Percentiles rank a stretch among this genome's conserved stretches.
Evolutionary conservation across 305 asterid species (phyloP).

Genomic region (Rubia balearica): DNA sequence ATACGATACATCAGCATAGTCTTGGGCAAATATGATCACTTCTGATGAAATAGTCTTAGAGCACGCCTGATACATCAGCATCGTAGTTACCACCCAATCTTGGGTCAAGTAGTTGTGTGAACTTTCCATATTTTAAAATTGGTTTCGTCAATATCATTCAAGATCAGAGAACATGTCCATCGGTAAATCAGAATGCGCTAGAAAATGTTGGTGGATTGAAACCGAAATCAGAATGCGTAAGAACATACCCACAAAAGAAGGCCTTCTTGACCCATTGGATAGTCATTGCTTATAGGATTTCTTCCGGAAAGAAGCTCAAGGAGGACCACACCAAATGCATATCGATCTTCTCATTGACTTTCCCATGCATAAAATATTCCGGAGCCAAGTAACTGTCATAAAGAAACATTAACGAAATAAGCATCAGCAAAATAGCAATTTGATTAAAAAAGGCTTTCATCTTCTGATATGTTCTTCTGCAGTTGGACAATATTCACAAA

Average conservation of each 20-base stretch:
- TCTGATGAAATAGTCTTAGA: conserved; percentile 71
- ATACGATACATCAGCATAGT: conserved; percentile 77
- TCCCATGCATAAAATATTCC: conserved; percentile 94
- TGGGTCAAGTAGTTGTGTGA: conserved; percentile 53
- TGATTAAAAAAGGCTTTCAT: neutral
- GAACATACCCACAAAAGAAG: conserved; percentile 92
- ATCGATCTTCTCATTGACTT: conserved; percentile 84
- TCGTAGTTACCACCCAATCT: conserved; percentile 50
- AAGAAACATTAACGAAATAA: conserved; percentile 6
- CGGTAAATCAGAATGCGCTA: neutral
- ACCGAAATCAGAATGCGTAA: conserved; percentile 9
- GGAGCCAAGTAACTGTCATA: conserved; percentile 85
- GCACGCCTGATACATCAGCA: conserved; percentile 70
- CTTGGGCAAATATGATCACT: conserved; percentile 74
- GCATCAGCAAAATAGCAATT: conserved; percentile 1
- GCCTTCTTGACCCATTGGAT: conserved; percentile 91
- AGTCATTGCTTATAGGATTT: conserved; percentile 72
- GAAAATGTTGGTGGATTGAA: too few species aligned
- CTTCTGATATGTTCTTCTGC: neutral
- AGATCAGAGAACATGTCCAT: neutral
- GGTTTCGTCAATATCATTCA: conserved; percentile 58
- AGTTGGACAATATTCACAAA: neutral
- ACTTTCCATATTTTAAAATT: conserved; percentile 52
- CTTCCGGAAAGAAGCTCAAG: conserved; percentile 92
- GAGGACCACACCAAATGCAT: conserved; percentile 93